phyloP scores from a whole-genome alignment of 768 basidiomycete genomes.

The Mycena vitilis region DNA sequence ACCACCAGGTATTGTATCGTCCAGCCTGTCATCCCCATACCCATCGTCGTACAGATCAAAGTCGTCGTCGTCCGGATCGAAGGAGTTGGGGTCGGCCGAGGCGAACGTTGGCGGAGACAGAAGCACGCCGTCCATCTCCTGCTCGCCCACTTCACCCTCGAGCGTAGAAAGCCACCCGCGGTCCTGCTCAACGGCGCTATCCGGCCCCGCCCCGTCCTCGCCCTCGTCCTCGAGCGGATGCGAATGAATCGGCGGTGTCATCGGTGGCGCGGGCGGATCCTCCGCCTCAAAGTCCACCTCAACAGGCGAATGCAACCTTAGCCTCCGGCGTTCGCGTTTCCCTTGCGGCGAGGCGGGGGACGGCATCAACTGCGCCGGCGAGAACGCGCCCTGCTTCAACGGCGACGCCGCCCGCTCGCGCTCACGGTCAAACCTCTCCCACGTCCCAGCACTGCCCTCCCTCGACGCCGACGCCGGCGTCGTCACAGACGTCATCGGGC shows the following conservation, averaged over 20 bases:
- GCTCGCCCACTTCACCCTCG: slow-evolving; percentile 33
- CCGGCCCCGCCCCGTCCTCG: slow-evolving; percentile 19
- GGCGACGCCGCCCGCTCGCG: slow-evolving; percentile 8
- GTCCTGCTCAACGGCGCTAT: slow-evolving; percentile 18
- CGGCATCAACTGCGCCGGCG: not conserved
- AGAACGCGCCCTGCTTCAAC: not conserved
- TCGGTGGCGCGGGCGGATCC: slow-evolving; percentile 3
- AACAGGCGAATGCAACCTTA: slow-evolving; percentile 26
- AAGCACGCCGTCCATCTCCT: slow-evolving; percentile 34
- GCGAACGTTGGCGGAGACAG: slow-evolving; percentile 35
- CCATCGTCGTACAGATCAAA: slow-evolving; percentile 28
- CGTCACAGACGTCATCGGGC: slow-evolving; percentile 31
- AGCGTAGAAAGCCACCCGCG: slow-evolving; percentile 32
- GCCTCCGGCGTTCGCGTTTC: slow-evolving; percentile 29
- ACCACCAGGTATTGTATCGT: not conserved
- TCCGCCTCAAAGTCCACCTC: slow-evolving; percentile 5
- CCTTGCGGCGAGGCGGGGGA: slow-evolving; percentile 19
- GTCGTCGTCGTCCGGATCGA: slow-evolving; percentile 28
- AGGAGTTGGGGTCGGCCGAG: slow-evolving; percentile 15
- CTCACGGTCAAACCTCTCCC: not conserved
- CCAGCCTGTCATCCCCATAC: not conserved
- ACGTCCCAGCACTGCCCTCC: not conserved
- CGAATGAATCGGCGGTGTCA: slow-evolving; percentile 34
- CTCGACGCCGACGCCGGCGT: slow-evolving; percentile 27
- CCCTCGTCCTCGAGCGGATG: slow-evolving; percentile 34